phyloP scores from a whole-genome alignment of 2,329 filamentous ascomycete species.

The Coleophoma cylindrospora region DNA sequence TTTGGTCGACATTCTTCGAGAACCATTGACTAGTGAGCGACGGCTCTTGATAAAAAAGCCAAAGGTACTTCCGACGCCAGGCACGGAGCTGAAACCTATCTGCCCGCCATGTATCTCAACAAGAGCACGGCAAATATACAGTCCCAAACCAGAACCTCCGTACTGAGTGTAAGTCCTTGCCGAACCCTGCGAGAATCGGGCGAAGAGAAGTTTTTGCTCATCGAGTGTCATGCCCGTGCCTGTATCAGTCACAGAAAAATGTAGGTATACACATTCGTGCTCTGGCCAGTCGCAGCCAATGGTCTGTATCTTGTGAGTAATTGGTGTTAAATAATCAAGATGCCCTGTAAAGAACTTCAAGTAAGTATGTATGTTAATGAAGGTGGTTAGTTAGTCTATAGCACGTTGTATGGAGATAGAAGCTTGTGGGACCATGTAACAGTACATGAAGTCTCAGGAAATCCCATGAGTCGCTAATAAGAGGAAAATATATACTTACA shows the following conservation, averaged over 20 bases:
- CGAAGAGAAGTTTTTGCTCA: slow-evolving; percentile 70
- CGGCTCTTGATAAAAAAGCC: slow-evolving; percentile 64
- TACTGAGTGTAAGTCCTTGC: slow-evolving; percentile 74
- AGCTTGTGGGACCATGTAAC: no score
- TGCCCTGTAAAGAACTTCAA: no score
- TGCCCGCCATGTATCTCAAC: slow-evolving; percentile 75
- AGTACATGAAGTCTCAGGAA: no score
- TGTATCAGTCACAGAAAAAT: slow-evolving; percentile 73
- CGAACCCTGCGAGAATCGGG: slow-evolving; percentile 74
- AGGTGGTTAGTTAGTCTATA: no score
- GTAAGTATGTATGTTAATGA: no score
- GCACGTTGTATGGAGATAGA: no score
- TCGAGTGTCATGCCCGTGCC: slow-evolving; percentile 65
- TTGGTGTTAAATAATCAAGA: no score
- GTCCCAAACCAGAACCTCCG: slow-evolving; percentile 69
- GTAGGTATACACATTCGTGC: slow-evolving; percentile 54
- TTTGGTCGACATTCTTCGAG: slow-evolving; percentile 7
- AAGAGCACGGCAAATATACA: slow-evolving; percentile 73
- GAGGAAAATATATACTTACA: not conserved
- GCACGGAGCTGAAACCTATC: slow-evolving; percentile 65
- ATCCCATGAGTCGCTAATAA: no score
- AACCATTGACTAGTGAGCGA: not conserved
- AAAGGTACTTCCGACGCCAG: slow-evolving; percentile 66
- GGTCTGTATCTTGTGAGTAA: slow-evolving; percentile 5
- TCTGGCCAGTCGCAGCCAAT: slow-evolving; percentile 10